A percentile compares a stretch with the other conserved stretches of the same genome.
Conservation (phyloP, 139 green algal genomes). For the Pleodorina starrii region DNA sequence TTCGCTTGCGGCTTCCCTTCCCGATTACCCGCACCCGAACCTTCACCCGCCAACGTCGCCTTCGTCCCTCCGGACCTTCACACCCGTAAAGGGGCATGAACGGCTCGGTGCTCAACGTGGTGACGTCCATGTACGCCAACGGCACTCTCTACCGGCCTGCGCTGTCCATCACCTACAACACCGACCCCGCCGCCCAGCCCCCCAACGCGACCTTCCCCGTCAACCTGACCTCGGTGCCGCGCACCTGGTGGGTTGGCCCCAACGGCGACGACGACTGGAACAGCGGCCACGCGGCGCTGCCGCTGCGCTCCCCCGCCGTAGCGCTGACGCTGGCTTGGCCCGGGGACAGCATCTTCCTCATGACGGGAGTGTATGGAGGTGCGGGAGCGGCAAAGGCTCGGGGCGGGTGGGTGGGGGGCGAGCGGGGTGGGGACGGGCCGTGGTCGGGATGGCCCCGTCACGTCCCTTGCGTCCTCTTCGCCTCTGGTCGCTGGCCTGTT, state of each 20-base stretch:
- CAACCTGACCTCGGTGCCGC: neutral
- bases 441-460: too few species aligned
- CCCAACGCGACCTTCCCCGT: neutral
- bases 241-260: constrained; percentile 28
- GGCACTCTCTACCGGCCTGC: constrained; percentile 17
- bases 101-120: neutral
- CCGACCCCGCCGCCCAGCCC: neutral
- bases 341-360: constrained; percentile 11
- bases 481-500: too few species aligned
- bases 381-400: too few species aligned
- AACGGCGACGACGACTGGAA: constrained; percentile 21
- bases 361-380: constrained; percentile 33
- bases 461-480: too few species aligned
- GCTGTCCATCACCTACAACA: constrained; percentile 16
- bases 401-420: too few species aligned
- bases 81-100: neutral
- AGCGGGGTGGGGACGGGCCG: too few species aligned
- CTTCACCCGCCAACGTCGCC: neutral
- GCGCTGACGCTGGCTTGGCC: constrained; percentile 8
- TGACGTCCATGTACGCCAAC: neutral
- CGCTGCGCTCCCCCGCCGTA: neutral
- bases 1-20: too few species aligned
- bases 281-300: constrained; percentile 10
- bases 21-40: neutral
- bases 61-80: neutral